Evolutionary conservation across 257 asterid species (phyloP).

Genomic region (Fraxinus anomala): DNA sequence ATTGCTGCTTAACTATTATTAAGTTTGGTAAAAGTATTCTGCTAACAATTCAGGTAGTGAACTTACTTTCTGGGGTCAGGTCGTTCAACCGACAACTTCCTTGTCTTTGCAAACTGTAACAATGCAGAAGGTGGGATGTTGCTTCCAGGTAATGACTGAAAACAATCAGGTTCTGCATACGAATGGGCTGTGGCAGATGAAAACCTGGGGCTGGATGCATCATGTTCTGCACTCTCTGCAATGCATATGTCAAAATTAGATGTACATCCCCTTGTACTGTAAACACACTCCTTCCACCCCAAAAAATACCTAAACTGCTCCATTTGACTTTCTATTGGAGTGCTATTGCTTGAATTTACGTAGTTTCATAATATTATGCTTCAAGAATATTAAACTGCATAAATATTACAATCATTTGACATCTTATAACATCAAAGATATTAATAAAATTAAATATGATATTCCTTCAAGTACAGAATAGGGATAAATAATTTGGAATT

Average conservation of each 20-base stretch:
- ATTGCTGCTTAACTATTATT: not conserved
- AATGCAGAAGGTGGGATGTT: constrained; percentile 60
- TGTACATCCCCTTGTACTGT: not conserved
- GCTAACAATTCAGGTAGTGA: constrained; percentile 18
- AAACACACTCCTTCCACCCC: not conserved
- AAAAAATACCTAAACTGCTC: constrained; percentile 2
- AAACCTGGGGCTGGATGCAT: constrained; percentile 69
- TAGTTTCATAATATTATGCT: not conserved
- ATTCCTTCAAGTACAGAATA: constrained; percentile 17
- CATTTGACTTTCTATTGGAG: constrained; percentile 4
- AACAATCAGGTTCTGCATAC: constrained; percentile 72
- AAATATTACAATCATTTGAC: too few species aligned
- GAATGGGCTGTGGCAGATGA: constrained; percentile 76
- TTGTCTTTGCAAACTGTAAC: constrained; percentile 85
- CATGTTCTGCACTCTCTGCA: constrained; percentile 56
- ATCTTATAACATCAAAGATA: too few species aligned
- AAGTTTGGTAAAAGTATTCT: not conserved
- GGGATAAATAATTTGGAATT: not conserved
- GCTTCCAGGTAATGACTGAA: constrained; percentile 75
- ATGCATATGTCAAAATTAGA: constrained; percentile 37
- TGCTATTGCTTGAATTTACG: not conserved
- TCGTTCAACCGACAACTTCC: constrained; percentile 85
- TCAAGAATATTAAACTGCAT: not conserved
- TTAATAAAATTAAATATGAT: too few species aligned
- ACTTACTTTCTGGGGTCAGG: constrained; percentile 92